A percentile compares a stretch with the other conserved stretches of the same genome.
Conservation (phyloP, 2,329 filamentous ascomycete genomes). For the Curvularia sp. region DNA sequence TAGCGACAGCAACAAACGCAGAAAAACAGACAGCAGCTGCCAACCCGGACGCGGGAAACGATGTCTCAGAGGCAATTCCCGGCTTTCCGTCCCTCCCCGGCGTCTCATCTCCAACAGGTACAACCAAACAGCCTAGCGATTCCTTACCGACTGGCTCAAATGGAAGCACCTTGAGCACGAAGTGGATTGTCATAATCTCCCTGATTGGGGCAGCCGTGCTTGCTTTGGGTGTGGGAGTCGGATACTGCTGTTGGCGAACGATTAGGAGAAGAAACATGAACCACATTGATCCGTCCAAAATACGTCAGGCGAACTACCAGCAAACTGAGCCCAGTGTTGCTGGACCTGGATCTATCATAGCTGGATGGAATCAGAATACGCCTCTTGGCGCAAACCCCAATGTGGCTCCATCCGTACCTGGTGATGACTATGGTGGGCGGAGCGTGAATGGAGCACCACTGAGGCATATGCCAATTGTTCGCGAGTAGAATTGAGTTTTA, state of each 20-base stretch:
- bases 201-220: conserved; percentile 7
- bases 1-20: conserved; percentile 5
- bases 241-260: conserved; percentile 3
- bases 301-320: background rate
- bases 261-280: background rate
- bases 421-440: background rate
- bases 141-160: background rate
- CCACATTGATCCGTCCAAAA: background rate
- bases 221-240: background rate
- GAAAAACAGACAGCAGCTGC: background rate
- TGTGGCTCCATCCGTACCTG: background rate
- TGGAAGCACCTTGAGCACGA: conserved; percentile 3
- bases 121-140: background rate
- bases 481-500: background rate
- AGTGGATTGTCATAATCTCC: conserved; percentile 3
- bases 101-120: background rate
- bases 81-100: background rate
- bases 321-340: background rate
- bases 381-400: background rate
- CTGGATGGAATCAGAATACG: background rate
- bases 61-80: background rate
- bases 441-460: background rate
- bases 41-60: background rate
- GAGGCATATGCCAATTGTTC: background rate
- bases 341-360: background rate